phyloP scores from a whole-genome alignment of 441 rosid genomes.

The Lepidium campestre region DNA sequence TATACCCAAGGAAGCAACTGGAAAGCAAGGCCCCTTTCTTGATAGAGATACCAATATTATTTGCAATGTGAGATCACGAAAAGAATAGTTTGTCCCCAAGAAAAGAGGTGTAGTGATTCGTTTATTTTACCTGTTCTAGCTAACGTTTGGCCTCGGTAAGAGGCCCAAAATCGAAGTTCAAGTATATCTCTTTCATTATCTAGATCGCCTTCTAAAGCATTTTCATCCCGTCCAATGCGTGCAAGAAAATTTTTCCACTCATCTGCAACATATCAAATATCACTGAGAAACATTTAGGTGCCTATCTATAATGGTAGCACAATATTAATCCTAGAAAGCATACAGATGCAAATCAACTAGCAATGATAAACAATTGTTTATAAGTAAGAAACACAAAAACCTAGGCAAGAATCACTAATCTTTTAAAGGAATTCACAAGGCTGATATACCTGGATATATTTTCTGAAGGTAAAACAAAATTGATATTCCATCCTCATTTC shows the following conservation, averaged over 20 bases:
- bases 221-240: conserved; percentile 95
- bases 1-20: conserved; percentile 2
- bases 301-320: neutral
- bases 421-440: neutral
- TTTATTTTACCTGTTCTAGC: conserved; percentile 78
- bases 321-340: neutral
- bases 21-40: neutral
- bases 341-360: neutral
- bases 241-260: conserved; percentile 98
- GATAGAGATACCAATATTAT: neutral
- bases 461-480: conserved; percentile 96
- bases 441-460: conserved; percentile 83
- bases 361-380: neutral
- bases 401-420: conserved; percentile 3
- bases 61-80: neutral
- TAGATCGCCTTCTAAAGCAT: conserved; percentile 62
- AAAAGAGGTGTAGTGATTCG: neutral
- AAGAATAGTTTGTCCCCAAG: conserved; percentile 3
- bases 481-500: conserved; percentile 98
- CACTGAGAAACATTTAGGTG: conserved; percentile 9
- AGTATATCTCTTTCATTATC: conserved; percentile 68
- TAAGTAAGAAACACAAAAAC: conserved; percentile 8
- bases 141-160: conserved; percentile 94
- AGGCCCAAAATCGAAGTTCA: conserved; percentile 99
- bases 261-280: conserved; percentile 45